These are phyloP conservation scores for Capsicum chinense DNA, from an alignment of 257 asterid genomes.

Conservation along the genomic window DNA sequence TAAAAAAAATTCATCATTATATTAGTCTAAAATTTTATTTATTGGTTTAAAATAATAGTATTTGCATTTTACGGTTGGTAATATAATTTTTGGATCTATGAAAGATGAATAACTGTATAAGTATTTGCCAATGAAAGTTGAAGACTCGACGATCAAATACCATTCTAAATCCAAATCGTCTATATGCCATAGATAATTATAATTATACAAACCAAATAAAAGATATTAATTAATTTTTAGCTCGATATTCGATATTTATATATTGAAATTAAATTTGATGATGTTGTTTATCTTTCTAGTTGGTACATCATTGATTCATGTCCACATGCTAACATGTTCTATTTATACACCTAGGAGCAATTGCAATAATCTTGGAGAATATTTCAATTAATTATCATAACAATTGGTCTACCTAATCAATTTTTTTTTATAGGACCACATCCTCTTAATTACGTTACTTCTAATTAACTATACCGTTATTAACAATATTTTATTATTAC, in stretches of 20 bases:
- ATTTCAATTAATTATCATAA: neutral
- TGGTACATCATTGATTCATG: neutral
- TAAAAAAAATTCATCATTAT: too few species aligned
- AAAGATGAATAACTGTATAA: too few species aligned
- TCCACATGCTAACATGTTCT: constrained; percentile 24
- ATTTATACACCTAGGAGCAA: neutral
- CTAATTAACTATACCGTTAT: neutral
- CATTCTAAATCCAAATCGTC: neutral
- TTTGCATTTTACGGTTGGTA: too few species aligned
- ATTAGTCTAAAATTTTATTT: too few species aligned
- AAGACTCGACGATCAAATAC: too few species aligned
- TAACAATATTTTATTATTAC: neutral
- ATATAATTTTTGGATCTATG: too few species aligned
- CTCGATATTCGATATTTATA: too few species aligned
- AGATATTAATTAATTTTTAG: too few species aligned
- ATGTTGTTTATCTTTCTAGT: neutral
- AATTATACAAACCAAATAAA: neutral
- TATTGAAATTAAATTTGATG: neutral
- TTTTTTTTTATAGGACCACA: too few species aligned
- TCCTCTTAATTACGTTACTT: neutral
- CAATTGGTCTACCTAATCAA: neutral
- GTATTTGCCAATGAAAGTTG: too few species aligned
- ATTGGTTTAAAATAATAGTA: too few species aligned
- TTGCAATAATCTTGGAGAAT: constrained; percentile 25
- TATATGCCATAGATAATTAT: neutral